Evolutionary conservation across 1,139 yeast genomes (phyloP), one percentile per base, ranked within the genome.

Genomic region (Kodamaea sp.): DNA sequence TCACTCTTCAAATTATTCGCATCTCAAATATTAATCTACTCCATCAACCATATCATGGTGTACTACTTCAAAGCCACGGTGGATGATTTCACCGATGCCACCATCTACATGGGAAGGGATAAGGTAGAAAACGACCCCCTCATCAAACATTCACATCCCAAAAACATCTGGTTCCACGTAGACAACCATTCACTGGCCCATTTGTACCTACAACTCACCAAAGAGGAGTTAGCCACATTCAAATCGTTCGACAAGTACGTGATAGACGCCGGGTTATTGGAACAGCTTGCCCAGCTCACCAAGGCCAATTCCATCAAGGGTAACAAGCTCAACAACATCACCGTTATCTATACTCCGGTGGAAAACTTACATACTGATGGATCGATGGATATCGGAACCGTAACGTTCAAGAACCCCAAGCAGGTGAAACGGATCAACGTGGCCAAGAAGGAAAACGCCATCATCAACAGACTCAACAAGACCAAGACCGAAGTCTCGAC

Each of bases 371-470:
- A 75, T 32, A 83, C 85, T 43, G 80, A 79, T 37, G 84, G 83
- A 4, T 75, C 77, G 25, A 86, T 85, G 95, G 89, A 78, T 32
- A 76, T 76, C n/a, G 96, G 95, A 4, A 88, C 89, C 29, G 95
- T 86, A 4, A 77, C 87, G 1, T 87, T 85, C 57, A 67, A 73
- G 29, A 79, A 81, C 36, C 70, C 70, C 4, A 70, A 71, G 41
- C 60, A 61, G 34, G 82, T 83, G 21, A 76, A 68, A 44, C 70
- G 79, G 42, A 57, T 79, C 18, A 73, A 70, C 44, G 72, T 87
- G 22, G 73, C 70, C 35, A 73, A 73, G 29, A 72, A 82, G 40
- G 81, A 82, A 29, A 84, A 82, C 48, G 62, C 75, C n/a, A 64
- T 83, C 2, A 55, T 86, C 31, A 86, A 84, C 50, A 70, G 80